Evolutionary conservation across 1,284 basidiomycete genomes (phyloP).

Genomic region (Flammula alnicola): DNA sequence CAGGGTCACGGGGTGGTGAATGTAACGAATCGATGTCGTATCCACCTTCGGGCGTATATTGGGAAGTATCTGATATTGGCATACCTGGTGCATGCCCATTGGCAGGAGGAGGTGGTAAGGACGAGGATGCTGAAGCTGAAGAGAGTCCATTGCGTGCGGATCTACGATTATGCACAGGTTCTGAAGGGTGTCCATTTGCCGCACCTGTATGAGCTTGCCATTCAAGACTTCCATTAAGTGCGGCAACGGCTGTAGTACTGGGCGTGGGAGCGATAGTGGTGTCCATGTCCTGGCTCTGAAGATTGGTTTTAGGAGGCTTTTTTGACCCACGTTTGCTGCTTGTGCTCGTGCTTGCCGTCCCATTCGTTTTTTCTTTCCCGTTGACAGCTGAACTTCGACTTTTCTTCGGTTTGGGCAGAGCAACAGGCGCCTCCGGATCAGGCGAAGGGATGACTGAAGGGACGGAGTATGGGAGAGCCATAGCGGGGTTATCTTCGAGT

Average conservation of each 20-base stretch:
- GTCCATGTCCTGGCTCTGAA: background rate
- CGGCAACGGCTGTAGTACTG: too few relatives aligned
- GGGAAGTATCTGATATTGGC: conserved; percentile 19
- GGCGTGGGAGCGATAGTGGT: too few relatives aligned
- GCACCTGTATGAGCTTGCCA: conserved; percentile 1
- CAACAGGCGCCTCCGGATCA: conserved; percentile 16
- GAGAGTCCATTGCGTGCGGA: conserved; percentile 19
- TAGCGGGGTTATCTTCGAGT: conserved; percentile 62
- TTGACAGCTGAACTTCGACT: conserved; percentile 23
- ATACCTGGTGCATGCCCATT: conserved; percentile 22
- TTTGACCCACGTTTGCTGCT: conserved; percentile 15
- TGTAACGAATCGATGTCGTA: conserved; percentile 22
- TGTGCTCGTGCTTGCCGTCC: conserved; percentile 22
- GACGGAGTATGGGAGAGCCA: conserved; percentile 40
- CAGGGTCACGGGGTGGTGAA: conserved; percentile 29
- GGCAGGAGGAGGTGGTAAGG: conserved; percentile 22
- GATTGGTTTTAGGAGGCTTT: conserved; percentile 8
- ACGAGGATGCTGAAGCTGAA: conserved; percentile 14
- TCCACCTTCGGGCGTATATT: conserved; percentile 22
- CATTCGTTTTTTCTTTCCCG: conserved; percentile 43
- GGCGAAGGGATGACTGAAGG: conserved; percentile 23
- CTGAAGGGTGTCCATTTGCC: conserved; percentile 4
- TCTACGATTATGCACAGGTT: conserved; percentile 7
- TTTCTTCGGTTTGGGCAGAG: conserved; percentile 42
- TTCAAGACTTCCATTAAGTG: background rate